Conservation (phyloP, 2,329 filamentous ascomycete species). For the Trichoderma aggressivum region DNA sequence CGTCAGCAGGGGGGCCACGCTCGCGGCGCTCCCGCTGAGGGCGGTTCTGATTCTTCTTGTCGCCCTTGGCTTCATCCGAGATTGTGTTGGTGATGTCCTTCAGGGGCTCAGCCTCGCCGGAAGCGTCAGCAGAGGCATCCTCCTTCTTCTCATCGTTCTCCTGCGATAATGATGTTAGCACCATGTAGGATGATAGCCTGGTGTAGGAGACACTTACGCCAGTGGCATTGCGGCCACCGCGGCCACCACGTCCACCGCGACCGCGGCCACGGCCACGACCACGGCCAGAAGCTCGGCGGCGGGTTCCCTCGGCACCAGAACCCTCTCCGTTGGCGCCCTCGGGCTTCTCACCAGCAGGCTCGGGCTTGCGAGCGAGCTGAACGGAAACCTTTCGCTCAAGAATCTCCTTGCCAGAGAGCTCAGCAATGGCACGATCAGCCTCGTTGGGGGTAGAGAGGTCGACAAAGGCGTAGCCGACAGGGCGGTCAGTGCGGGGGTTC, state of each 20-base stretch:
- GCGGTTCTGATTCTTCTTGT: conserved; percentile 46
- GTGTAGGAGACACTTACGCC: conserved; percentile 38
- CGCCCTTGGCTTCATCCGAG: conserved; percentile 51
- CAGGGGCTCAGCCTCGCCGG: conserved; percentile 54
- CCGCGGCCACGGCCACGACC: conserved; percentile 68
- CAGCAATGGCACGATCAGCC: conserved; percentile 90
- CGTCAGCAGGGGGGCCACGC: conserved; percentile 94
- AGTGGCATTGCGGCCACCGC: conserved; percentile 48
- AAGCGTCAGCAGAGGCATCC: conserved; percentile 35
- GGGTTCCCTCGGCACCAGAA: conserved; percentile 62
- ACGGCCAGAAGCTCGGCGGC: conserved; percentile 61
- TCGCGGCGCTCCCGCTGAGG: conserved; percentile 63
- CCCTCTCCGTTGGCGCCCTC: conserved; percentile 76
- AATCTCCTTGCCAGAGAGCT: conserved; percentile 96
- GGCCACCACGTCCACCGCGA: conserved; percentile 62
- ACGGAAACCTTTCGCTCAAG: conserved; percentile 98
- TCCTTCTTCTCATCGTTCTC: conserved; percentile 46
- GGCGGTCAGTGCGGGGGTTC: conserved; percentile 97
- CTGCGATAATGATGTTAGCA: conserved; percentile 22
- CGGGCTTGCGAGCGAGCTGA: conserved; percentile 96
- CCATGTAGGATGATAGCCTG: neutral
- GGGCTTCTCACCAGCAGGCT: conserved; percentile 73
- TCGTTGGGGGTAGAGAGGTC: conserved; percentile 92
- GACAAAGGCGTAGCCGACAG: conserved; percentile 98
- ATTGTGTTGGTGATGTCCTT: conserved; percentile 59